Percentiles rank a stretch among this genome's conserved stretches.
Conservation (phyloP, 345 rosid genomes). For the Erysimum cheiranthoides region DNA sequence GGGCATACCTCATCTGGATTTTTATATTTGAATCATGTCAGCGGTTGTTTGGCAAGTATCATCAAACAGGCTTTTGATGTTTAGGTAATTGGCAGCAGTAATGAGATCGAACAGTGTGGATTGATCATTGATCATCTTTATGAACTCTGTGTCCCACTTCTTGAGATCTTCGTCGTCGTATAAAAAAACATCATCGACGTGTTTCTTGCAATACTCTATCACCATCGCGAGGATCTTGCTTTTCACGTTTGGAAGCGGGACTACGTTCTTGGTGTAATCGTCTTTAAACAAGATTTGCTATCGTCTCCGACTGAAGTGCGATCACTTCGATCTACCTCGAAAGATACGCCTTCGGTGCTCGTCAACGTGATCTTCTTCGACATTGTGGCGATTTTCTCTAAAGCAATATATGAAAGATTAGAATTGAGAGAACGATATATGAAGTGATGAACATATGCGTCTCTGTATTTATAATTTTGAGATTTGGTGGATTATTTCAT, state of each 20-base stretch:
- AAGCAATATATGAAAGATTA: neutral
- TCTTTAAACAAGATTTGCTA: neutral
- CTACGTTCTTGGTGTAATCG: neutral
- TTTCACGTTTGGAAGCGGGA: neutral
- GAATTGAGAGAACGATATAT: neutral
- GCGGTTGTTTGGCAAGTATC: slow-evolving; percentile 60
- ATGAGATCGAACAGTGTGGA: slow-evolving; percentile 57
- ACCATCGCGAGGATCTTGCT: neutral
- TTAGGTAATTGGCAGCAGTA: slow-evolving; percentile 57
- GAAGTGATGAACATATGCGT: too few species aligned
- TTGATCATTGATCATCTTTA: slow-evolving; percentile 52
- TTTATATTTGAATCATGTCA: slow-evolving; percentile 60
- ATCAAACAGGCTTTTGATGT: slow-evolving; percentile 57
- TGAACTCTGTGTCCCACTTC: neutral
- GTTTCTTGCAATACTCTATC: neutral
- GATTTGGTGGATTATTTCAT: neutral
- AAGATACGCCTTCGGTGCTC: neutral
- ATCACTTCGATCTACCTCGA: neutral
- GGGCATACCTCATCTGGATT: slow-evolving; percentile 58
- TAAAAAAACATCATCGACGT: neutral
- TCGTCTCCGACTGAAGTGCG: neutral
- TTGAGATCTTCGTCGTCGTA: neutral
- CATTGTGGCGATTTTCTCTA: neutral
- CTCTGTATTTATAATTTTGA: too few species aligned
- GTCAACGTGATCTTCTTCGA: neutral